Base-by-base conservation (phyloP, 441 rosid genomes). In the Populus hybrid region DNA sequence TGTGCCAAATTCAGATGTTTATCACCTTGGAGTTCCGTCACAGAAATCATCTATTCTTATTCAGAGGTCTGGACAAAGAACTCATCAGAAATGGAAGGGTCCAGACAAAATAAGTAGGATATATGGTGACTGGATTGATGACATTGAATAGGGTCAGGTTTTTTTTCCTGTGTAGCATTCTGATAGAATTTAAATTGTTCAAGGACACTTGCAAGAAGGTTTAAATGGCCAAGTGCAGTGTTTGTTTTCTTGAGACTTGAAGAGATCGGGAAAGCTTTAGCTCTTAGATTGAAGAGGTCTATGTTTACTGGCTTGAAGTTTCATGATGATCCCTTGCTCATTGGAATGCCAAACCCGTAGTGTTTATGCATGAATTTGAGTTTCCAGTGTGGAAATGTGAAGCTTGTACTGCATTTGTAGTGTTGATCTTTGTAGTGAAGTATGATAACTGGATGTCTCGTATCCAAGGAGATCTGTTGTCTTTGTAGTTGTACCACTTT, bases 121-220 rank as follows among this genome's bases (percentile, higher is more conserved):
- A 81, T 95, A 95, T 64, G 98, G 99, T 59, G 99, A 95, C 85
- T 95, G 98, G 98, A 92, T 95, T 28, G 99, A 95, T 63, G 98
- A 95, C 50, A 70, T 80, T 28, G 85, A 83, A 72, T 83, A 82
- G 73, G 74, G 11, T 6, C 32, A 8, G 20, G 20, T 66, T 30
- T 30, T 50, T 70, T 63, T n/a, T 32, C 32, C 34, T 36, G 69
- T 40, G 8, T 21, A 72, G 76, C 24, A 61, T 46, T 36, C 73
- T 24, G 63, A 63, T 50, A 38, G 18, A 77, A 66, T 6, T 26
- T 59, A 14, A 26, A 61, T 21, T 18, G 26, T 66, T 72, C 32
- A 42, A 11, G 30, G 28, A 36, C 69, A 66, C 63, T 24, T 23
- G 73, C 69, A 40, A 79, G 65, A 32, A 35, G 38, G 14, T 40